Evolutionary conservation across 371 early-diverging fungal species (phyloP), one percentile per base, ranked within the genome.

Genomic region (Haplosporangium sp.): DNA sequence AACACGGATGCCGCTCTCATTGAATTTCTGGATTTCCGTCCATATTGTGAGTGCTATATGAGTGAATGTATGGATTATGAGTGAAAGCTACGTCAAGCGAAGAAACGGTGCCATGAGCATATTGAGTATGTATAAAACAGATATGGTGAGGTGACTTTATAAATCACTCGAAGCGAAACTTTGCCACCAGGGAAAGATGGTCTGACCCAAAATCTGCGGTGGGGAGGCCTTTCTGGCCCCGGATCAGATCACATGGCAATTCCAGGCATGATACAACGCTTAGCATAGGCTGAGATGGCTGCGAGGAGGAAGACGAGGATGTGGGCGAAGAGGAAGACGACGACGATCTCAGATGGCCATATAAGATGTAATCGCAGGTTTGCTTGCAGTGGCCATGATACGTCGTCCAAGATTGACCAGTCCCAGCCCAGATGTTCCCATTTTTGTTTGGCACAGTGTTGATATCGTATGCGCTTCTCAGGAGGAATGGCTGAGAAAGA

Each of bases 331-430:
- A 20, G n/a, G 36, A 38, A 1, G 46, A 2, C n/a, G 50, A 5
- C 11, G 12, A 37, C 6, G 37, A 16, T 13, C 38, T 57, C 11
- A 77, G 54, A n/a, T 67, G 56, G 5, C 79, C 79, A 23, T 68
- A 62, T 40, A 77, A 62, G 53, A 77, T 72, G 16, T 59, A 77
- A 36, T 77, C 79, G 43, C 79, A 77, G n/a, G 60, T 51, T 36
- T 23, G 23, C 7, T 62, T 59, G 11, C 52, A 53, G 0, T 14
- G 11, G 12, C 21, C 6, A 41, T 77, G 79, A 23, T 40, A 67
- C 4, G 79, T 72, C 1, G 79, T 77, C 65, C 72, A 77, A 0
- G 56, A 58, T 18, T 53, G 54, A 1, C 62, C 67, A 10, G 37
- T 7, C 2, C 8, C 13, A n/a, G 50, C 42, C 4, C 59, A 38